phyloP scores from a whole-genome alignment of 257 asterid genomes.

The Solanum pinnatisectum region DNA sequence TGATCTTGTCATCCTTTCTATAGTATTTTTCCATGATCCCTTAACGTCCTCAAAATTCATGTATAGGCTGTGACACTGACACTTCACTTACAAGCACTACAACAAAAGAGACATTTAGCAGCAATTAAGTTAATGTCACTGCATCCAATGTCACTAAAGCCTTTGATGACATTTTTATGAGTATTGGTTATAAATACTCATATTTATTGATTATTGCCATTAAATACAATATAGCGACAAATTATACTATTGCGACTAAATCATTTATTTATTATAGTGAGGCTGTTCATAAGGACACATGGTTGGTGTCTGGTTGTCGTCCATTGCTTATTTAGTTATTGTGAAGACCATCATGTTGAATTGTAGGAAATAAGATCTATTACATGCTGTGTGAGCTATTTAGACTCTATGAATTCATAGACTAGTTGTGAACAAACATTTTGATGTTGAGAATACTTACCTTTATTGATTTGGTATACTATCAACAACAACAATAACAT shows the following conservation, averaged over 20 bases:
- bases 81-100: background rate
- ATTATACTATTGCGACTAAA: background rate
- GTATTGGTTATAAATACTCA: background rate
- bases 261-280: background rate
- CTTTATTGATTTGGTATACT: background rate
- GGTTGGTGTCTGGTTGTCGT: background rate
- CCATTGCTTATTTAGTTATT: background rate
- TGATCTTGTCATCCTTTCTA: background rate
- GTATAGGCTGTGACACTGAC: background rate
- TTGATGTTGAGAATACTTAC: background rate
- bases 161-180: background rate
- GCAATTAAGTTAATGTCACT: background rate
- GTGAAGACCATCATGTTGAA: background rate
- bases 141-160: background rate
- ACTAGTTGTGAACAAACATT: too few relatives aligned
- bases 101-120: background rate
- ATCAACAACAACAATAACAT: background rate
- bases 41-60: background rate
- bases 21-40: background rate
- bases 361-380: too few relatives aligned
- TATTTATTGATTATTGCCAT: too few relatives aligned
- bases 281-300: background rate
- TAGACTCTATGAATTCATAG: background rate
- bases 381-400: too few relatives aligned
- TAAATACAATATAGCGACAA: too few relatives aligned